A percentile compares a stretch with the other conserved stretches of the same genome.
Conservation (phyloP, 371 early-diverging fungal genomes). For the Chytridiales sp. region DNA sequence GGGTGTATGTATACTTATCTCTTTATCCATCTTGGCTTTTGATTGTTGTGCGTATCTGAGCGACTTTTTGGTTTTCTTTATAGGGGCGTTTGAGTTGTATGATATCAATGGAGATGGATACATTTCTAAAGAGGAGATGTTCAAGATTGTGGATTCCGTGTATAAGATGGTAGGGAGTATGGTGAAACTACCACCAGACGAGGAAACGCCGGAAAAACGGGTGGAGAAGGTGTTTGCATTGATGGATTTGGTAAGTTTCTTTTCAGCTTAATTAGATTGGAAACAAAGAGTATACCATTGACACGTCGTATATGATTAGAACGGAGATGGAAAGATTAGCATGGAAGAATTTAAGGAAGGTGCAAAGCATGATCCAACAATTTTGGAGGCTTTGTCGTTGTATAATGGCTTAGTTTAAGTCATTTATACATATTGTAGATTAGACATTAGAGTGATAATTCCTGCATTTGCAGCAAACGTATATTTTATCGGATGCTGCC, state of each 20-base stretch:
- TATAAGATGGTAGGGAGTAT: constrained; percentile 92
- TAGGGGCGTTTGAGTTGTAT: constrained; percentile 73
- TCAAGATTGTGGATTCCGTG: constrained; percentile 85
- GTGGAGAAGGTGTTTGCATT: constrained; percentile 84
- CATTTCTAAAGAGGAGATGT: constrained; percentile 88
- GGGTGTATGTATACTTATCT: constrained; percentile 2
- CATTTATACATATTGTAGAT: too few species aligned
- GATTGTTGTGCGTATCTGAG: too few species aligned
- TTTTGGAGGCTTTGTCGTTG: constrained; percentile 82
- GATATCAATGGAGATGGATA: constrained; percentile 90
- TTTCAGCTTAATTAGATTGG: too few species aligned
- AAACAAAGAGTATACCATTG: too few species aligned
- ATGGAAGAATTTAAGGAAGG: constrained; percentile 89
- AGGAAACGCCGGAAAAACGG: constrained; percentile 83
- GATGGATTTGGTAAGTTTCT: constrained; percentile 77
- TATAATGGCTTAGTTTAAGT: constrained; percentile 71
- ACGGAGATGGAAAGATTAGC: constrained; percentile 73
- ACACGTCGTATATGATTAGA: too few species aligned
- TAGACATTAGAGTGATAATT: too few species aligned
- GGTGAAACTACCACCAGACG: constrained; percentile 85
- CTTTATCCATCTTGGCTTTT: neutral
- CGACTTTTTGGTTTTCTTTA: constrained; percentile 26
- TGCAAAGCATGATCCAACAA: constrained; percentile 82
- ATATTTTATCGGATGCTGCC: too few species aligned
- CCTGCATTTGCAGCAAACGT: too few species aligned